Evolutionary conservation across 306 rosid species (phyloP), one percentile per base, ranked within the genome.

Genomic region (Glycine latifolia): DNA sequence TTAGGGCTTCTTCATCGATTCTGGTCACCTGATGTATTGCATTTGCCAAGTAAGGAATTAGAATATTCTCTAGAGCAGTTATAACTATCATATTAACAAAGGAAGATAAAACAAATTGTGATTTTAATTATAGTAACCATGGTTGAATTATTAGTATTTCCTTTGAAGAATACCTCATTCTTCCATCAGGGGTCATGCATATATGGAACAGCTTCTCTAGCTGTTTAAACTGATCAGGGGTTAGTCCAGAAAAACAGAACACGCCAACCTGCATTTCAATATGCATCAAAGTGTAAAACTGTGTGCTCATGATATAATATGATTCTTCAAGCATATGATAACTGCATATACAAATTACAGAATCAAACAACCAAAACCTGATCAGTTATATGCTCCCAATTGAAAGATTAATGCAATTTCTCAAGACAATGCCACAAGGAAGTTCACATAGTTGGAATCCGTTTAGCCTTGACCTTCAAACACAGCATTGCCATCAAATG

Each of bases 161-260:
- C 5, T 53, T 62, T 13, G 12, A 53, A 52, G 49, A 37, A 12
- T 79, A 88, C 97, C 97, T 94, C 65, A 94, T 89, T 37, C 78
- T 14, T 48, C 72, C 78, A 61, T 80, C 83, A 33, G 65, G 78
- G 14, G 72, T 80, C 78, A 71, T 71, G 63, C 71, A 80, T 80
- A 80, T 60, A 49, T 80, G 78, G 71, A 71, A 80, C 65, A 47
- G 8, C 46, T 71, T 80, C 73, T 60, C 78, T 65, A 60, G 10
- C 15, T 3, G 31, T 71, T 53, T 59, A 31, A 94, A 92, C 82
- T 94, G 92, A 77, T 90, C 94, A 6, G 92, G 97, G 46, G 94
- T 84, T 90, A 94, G 55, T 53, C 97, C 95, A 79, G 93, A 90
- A 72, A 85, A 89, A 84, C 92, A 87, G 86, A 94, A 90, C 97